phyloP scores from a whole-genome alignment of 208 protist species.

The Phytomonas sp. region DNA sequence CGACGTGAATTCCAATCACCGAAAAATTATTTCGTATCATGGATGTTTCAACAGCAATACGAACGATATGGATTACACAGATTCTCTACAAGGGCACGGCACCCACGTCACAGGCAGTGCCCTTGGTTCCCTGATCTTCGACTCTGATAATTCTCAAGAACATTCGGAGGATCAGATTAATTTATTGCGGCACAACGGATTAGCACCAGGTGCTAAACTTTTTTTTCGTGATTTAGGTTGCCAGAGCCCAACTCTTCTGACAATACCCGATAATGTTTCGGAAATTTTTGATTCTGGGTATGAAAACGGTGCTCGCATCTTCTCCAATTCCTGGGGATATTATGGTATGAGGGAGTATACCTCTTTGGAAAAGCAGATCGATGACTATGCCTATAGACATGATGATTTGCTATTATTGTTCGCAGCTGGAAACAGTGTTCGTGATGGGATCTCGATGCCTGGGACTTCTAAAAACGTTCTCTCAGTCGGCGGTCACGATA shows the following conservation, averaged over 20 bases:
- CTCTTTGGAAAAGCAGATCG: constrained; percentile 54
- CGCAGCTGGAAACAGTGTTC: constrained; percentile 59
- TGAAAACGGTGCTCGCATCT: constrained; percentile 56
- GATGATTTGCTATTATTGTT: constrained; percentile 69
- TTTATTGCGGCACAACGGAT: constrained; percentile 45
- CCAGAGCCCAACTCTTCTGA: neutral
- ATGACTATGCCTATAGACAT: constrained; percentile 43
- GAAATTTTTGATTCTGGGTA: constrained; percentile 60
- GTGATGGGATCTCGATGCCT: constrained; percentile 23
- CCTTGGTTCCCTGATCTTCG: constrained; percentile 24
- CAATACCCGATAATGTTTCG: neutral
- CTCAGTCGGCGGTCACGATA: constrained; percentile 65
- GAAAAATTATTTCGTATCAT: constrained; percentile 78
- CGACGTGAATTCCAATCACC: constrained; percentile 48
- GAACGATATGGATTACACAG: constrained; percentile 10
- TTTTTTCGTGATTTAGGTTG: constrained; percentile 63
- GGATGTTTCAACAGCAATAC: constrained; percentile 15
- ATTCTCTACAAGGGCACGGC: constrained; percentile 55
- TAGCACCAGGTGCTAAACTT: constrained; percentile 72
- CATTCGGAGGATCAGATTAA: neutral
- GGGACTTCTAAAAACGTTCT: constrained; percentile 81
- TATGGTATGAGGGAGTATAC: constrained; percentile 27
- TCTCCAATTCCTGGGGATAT: constrained; percentile 86
- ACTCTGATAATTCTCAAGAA: neutral
- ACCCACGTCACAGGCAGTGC: constrained; percentile 80